Evolutionary conservation across 495 filamentous ascomycete species (phyloP), one percentile per base, ranked within the genome.

Genomic region (Daldinia caldariorum): DNA sequence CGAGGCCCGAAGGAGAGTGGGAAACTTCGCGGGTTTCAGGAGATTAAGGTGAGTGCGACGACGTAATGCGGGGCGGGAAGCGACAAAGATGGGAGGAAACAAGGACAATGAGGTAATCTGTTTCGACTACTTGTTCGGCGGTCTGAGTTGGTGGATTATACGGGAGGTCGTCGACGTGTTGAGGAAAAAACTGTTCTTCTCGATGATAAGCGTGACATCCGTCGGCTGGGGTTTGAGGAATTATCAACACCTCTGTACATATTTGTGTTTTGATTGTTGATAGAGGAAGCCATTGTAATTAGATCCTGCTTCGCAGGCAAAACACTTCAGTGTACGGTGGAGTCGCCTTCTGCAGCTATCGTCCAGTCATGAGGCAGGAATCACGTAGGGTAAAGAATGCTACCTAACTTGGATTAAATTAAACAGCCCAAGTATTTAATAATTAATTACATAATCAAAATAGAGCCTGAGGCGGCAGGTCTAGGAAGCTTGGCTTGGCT

Each of bases 231-330:
- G 16, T 9, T 18, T 56, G 13, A 37, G 16, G 12, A 31, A 20
- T 51, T 59, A 47, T 20, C 20, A 43, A 35, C 20, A 10, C 12
- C 39, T 58, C 53, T 65, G 37, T 18, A 70, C 67, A 70, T 70
- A 70, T 70, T 70, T 70, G 67, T 64, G 58, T 56, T 55, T 55
- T 18, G 31, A 20, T 56, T 69, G 66, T 59, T 70, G 61, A 56
- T 41, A n/a, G 31, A 32, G 56, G 41, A 54, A 61, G 59, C n/a
- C 45, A 16, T 55, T 59, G 61, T 55, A 70, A 65, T 64, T 70
- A 61, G 45, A 61, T 55, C 32, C 16, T 22, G 2, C 20, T 47
- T 12, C 43, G 18, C 43, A 47, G 43, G 43, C 16, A 47, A 47
- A 47, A 47, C 43, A 47, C 16, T 47, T 47, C 3, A 12, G 43